Evolutionary conservation across 495 filamentous ascomycete genomes (phyloP), one percentile per base, ranked within the genome.

Genomic region (Tuber aestivum): DNA sequence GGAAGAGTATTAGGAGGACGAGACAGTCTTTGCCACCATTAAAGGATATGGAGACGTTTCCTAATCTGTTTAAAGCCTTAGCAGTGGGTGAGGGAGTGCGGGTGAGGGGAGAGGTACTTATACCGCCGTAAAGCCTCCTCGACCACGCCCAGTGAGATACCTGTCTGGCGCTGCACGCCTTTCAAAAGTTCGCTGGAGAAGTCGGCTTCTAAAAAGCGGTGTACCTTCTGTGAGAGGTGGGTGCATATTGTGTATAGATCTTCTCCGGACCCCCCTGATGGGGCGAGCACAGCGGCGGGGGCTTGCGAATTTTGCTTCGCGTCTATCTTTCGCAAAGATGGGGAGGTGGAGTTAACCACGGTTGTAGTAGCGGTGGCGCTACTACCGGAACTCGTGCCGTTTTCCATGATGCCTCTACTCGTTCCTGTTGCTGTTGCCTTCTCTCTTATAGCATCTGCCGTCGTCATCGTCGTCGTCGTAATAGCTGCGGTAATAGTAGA

Each of bases 21-120:
- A 97, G 90, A 82, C 95, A 99, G 89, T 99, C 95, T 84, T 99
- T 99, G 69, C 95, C 95, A 85, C 95, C 95, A 79, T 99, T 99
- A 83, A 97, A 99, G 70, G 96, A 96, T 75, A 99, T 87, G 16
- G 95, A 94, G 70, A 98, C 87, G 78, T 96, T 88, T 70, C 91
- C 86, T 73, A 91, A 89, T 71, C 92, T 94, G 77, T 48, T 40
- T 50, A 41, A 41, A 32, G 27, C 9, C 69, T 73, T 73, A 72
- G 79, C n/a, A 35, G n/a, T 45, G 41, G 48, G 18, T 6, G 37
- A 35, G 10, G 45, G 65, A 73, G 70, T n/a, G 41, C 71, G 40
- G 44, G 69, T 69, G 77, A 65, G 42, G 74, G 41, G 44, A 75
- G 40, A 84, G 85, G 68, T 83, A 94, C 88, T 87, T 87, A 83